Evolutionary conservation across 805 yeast species (phyloP).

Genomic region (Vanderwaltozyma verrucispora): DNA sequence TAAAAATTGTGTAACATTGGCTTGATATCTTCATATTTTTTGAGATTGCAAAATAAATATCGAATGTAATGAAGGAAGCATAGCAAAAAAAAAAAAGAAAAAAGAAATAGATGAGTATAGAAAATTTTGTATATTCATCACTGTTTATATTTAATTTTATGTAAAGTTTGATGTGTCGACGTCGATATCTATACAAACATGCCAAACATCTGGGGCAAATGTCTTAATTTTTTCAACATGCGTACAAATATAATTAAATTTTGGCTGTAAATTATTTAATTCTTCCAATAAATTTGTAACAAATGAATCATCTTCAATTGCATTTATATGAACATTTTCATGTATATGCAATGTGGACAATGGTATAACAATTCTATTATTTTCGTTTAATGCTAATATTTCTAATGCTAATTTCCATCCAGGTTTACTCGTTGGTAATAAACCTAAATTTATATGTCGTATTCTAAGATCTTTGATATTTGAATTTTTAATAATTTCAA

Average conservation of each 20-base stretch:
- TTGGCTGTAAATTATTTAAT: neutral
- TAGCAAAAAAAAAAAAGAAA: no score
- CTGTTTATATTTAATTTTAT: no score
- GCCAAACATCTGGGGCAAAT: conserved; percentile 84
- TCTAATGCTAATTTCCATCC: conserved; percentile 45
- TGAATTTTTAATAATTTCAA: conserved; percentile 29
- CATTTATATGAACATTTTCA: conserved; percentile 50
- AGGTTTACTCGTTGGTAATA: conserved; percentile 59
- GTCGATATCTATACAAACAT: conserved; percentile 44
- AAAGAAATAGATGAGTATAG: no score
- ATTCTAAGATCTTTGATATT: conserved; percentile 12
- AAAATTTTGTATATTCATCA: no score
- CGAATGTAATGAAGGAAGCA: no score
- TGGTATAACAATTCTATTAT: neutral
- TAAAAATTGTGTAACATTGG: no score
- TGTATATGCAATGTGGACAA: conserved; percentile 50
- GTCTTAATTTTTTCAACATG: conserved; percentile 65
- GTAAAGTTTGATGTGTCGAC: conserved; percentile 5
- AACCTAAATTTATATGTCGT: conserved; percentile 63
- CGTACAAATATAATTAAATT: conserved; percentile 4
- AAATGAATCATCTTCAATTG: conserved; percentile 25
- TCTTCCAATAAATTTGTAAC: conserved; percentile 2
- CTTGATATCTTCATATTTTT: no score
- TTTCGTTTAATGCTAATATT: conserved; percentile 6
- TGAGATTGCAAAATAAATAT: no score